Evolutionary conservation across 2,329 filamentous ascomycete species (phyloP), one percentile per base, ranked within the genome.

Genomic region (Paraconiothyrium sp.): DNA sequence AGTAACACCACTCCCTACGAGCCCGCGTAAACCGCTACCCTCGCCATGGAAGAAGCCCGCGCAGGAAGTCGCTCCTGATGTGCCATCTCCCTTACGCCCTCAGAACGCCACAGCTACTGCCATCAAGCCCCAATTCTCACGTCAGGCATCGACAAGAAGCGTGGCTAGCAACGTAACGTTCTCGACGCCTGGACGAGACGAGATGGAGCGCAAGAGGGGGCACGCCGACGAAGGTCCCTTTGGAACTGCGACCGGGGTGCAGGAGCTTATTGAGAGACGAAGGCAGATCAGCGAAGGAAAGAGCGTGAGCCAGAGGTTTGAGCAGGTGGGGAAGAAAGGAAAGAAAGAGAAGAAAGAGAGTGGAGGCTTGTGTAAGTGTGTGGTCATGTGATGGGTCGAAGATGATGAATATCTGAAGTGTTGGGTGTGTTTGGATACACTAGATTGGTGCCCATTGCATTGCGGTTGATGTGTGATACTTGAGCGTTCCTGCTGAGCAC

Each of bases 121-220:
- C 51, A 2, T 32, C 39, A 27, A 50, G 6, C 32, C 60, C 27
- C 50, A 39, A 37, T 35, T 13, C 9, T 30, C 30, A 16, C 54
- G 52, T 37, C 16, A 44, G 44, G 20, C 50, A 24, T 35, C 60
- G 30, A 11, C 41, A 11, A 51, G 48, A 10, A 50, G 34, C 34
- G 20, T 48, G 22, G 14, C 32, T 11, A 54, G 46, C 27, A 37
- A 27, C 10, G 51, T 37, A 14, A 60, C 72, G 14, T 74, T 75
- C 57, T 65, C 63, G 3, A 75, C 71, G n/a, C 71, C 69, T 0
- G 73, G 73, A 2, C 54, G 73, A n/a, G 73, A 75, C n/a, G 73
- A 75, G 54, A 41, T 74, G 44, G 73, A 75, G 58, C 59, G 73
- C n/a, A 74, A 74, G 54, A 72, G 69, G 46, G 58, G 27, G 4